Evolutionary conservation across 345 rosid genomes (phyloP).

Genomic region (Mallotus nudiflorus): DNA sequence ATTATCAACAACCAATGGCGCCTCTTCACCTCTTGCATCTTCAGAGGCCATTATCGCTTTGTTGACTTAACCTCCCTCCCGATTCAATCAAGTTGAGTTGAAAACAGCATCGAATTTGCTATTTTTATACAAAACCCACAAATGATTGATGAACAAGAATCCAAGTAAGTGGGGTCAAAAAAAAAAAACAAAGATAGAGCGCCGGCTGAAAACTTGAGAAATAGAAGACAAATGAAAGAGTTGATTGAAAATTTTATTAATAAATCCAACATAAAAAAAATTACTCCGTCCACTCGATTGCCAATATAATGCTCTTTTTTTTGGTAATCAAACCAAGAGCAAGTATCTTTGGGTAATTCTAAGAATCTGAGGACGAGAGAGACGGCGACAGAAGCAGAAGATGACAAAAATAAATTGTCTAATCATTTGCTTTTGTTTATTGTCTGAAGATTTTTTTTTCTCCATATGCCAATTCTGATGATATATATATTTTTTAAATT

Average conservation of each 20-base stretch:
- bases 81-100: background rate
- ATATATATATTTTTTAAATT: no score
- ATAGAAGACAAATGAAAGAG: conserved; percentile 22
- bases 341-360: background rate
- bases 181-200: conserved; percentile 15
- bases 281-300: background rate
- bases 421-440: no score
- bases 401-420: background rate
- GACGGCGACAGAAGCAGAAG: background rate
- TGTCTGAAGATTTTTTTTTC: no score
- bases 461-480: no score
- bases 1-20: conserved; percentile 52
- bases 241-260: background rate
- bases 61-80: background rate
- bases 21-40: conserved; percentile 50
- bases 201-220: conserved; percentile 39
- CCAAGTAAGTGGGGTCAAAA: conserved; percentile 42
- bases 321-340: no score
- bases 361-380: background rate
- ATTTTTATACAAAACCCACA: background rate
- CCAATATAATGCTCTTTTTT: background rate
- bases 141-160: conserved; percentile 1
- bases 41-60: conserved; percentile 40
- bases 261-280: background rate
- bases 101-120: no score